These are phyloP conservation scores for Auriscalpium microsporum DNA, from an alignment of 768 basidiomycete species.

Conservation along the genomic window DNA sequence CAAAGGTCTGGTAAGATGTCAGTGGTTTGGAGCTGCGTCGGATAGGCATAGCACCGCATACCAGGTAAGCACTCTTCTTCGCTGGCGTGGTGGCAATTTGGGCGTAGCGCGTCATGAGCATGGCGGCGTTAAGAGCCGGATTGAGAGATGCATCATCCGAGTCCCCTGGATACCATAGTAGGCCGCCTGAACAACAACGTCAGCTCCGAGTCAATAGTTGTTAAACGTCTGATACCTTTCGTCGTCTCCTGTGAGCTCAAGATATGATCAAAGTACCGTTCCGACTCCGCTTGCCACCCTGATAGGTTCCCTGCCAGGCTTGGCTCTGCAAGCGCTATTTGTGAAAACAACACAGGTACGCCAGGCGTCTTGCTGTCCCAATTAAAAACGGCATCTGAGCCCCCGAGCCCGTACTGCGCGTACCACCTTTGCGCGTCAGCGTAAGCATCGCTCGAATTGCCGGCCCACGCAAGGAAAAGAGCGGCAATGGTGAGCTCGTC, in stretches of 20 bases:
- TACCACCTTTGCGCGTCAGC: conserved; percentile 58
- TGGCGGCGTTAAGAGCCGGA: conserved; percentile 80
- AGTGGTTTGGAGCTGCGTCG: conserved; percentile 4
- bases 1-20: conserved; percentile 46
- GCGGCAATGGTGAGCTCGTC: conserved; percentile 75
- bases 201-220: background rate
- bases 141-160: conserved; percentile 76
- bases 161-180: conserved; percentile 77
- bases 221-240: conserved; percentile 32
- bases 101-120: conserved; percentile 73
- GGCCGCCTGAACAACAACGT: conserved; percentile 44
- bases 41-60: conserved; percentile 23
- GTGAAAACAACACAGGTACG: conserved; percentile 64
- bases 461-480: conserved; percentile 66
- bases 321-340: conserved; percentile 55
- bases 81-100: conserved; percentile 55
- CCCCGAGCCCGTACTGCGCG: conserved; percentile 43
- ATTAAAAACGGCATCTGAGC: conserved; percentile 60
- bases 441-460: conserved; percentile 51
- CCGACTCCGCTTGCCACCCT: conserved; percentile 61
- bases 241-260: conserved; percentile 56
- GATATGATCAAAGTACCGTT: conserved; percentile 68
- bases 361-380: conserved; percentile 86
- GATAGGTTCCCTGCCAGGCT: conserved; percentile 43
- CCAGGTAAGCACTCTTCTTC: conserved; percentile 54